Evolutionary conservation across 2,329 filamentous ascomycete species (phyloP).

Genomic region (Ambrosiella beaveri): DNA sequence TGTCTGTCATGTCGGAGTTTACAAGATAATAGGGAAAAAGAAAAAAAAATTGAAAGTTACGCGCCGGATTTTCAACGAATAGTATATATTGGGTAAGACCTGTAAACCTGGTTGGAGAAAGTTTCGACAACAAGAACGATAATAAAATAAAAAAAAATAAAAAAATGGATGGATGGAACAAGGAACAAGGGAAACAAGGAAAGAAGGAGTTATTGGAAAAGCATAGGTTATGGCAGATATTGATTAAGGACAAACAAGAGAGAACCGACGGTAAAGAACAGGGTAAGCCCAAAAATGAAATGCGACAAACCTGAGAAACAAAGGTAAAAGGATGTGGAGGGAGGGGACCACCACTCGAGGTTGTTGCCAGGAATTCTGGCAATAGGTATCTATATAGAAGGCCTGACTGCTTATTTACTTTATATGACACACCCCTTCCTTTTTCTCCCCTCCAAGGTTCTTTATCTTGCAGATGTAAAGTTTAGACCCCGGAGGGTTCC

Average conservation of each 20-base stretch:
- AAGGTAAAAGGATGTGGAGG: not conserved
- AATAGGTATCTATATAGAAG: too few relatives aligned
- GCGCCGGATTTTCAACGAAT: not conserved
- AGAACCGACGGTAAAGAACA: not conserved
- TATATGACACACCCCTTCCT: too few relatives aligned
- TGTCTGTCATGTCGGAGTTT: too few relatives aligned
- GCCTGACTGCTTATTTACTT: too few relatives aligned
- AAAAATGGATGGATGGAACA: too few relatives aligned
- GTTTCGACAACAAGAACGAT: too few relatives aligned
- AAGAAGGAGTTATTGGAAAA: too few relatives aligned
- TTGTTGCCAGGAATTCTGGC: too few relatives aligned
- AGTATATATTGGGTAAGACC: not conserved
- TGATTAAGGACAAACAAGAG: not conserved
- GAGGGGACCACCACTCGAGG: not conserved
- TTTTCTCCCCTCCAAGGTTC: too few relatives aligned
- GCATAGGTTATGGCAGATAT: not conserved
- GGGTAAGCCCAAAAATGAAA: not conserved
- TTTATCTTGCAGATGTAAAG: too few relatives aligned
- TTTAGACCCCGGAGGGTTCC: not conserved
- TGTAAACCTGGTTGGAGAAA: not conserved
- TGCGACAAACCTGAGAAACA: not conserved
- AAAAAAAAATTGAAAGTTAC: slow-evolving; percentile 2
- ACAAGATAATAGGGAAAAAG: not conserved
- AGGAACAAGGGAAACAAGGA: too few relatives aligned
- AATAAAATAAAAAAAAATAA: not conserved